Evolutionary conservation across 768 basidiomycete species (phyloP).

Genomic region (Boletellus ananiceps): DNA sequence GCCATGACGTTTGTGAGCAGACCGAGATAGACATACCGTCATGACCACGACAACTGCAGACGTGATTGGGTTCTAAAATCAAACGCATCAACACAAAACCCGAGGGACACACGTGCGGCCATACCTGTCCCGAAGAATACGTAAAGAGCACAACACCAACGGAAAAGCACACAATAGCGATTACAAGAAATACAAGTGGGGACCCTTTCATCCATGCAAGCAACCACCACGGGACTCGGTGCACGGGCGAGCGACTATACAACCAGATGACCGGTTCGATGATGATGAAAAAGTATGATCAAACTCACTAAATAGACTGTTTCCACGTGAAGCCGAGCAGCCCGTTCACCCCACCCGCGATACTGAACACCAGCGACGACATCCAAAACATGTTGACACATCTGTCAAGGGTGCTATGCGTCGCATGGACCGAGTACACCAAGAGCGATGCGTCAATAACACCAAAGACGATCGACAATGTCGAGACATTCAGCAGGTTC

Average conservation of each 20-base stretch:
- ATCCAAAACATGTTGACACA: constrained; percentile 52
- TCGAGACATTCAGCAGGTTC: constrained; percentile 48
- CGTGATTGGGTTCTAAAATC: constrained; percentile 48
- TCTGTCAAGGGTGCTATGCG: constrained; percentile 29
- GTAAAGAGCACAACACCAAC: constrained; percentile 72
- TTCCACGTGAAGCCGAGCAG: constrained; percentile 51
- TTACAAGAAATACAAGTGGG: constrained; percentile 75
- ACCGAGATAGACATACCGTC: constrained; percentile 36
- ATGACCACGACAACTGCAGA: constrained; percentile 69
- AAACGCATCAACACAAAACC: not conserved
- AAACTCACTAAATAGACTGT: constrained; percentile 47
- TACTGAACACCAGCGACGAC: constrained; percentile 48
- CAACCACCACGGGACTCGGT: constrained; percentile 54
- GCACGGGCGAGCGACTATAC: constrained; percentile 42
- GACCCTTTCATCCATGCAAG: constrained; percentile 80
- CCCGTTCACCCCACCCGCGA: constrained; percentile 49
- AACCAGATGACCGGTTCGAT: not conserved
- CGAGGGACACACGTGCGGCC: constrained; percentile 2
- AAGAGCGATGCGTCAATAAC: constrained; percentile 47
- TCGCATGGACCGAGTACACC: constrained; percentile 37
- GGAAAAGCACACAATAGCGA: constrained; percentile 79
- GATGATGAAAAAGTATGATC: not conserved
- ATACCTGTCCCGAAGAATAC: constrained; percentile 66
- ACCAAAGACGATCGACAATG: constrained; percentile 51
- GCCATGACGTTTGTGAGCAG: not conserved